Evolutionary conservation across 139 green algal species (phyloP), one percentile per base, ranked within the genome.

Genomic region (Micractinium conductrix): DNA sequence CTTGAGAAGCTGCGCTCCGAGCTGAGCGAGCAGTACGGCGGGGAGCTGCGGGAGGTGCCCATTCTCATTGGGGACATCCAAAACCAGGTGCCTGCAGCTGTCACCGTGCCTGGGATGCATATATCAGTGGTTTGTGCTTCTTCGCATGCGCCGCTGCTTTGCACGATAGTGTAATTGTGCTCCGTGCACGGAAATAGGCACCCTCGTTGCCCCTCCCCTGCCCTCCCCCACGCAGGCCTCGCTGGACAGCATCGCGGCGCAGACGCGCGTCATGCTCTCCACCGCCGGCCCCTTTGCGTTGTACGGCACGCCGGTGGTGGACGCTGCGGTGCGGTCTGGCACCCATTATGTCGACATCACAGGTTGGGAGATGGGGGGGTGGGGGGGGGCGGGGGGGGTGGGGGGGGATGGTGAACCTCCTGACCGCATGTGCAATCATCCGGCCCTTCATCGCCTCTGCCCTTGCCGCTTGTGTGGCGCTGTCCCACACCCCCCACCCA

Each of bases 261-360:
- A 92, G 10, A 91, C 94, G 0, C 81, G 93, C 8, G 89, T 98
- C 6, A 87, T 98, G 35, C 82, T 98, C 6, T 87, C 86, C 44
- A 92, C 87, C 4, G 93, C 91, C 9, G 95, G 95, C 1, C 95
- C 95, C 17, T 93, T 90, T 75, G 79, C 88, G 19, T 87, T 89
- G 58, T 87, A 94, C 28, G 94, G 95, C n/a, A 91, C 85, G 4
- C 89, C 89, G 5, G 86, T 99, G 55, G 94, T 98, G 44, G 90
- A 86, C 1, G 93, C 94, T 35, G 93, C 93, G 44, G 89, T 98
- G 62, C 60, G 88, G 28, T 65, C 87, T 21, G 87, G 89, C 48
- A 95, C 91, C 17, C 92, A 98, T 87, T 99, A 98, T 85, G 90
- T 89, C 22, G 96, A 99, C 85, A 95, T 98, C 70, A 98, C 95